Base-by-base conservation (phyloP, 2,329 filamentous ascomycete species). In the Fusarium tanahbumbuense region DNA sequence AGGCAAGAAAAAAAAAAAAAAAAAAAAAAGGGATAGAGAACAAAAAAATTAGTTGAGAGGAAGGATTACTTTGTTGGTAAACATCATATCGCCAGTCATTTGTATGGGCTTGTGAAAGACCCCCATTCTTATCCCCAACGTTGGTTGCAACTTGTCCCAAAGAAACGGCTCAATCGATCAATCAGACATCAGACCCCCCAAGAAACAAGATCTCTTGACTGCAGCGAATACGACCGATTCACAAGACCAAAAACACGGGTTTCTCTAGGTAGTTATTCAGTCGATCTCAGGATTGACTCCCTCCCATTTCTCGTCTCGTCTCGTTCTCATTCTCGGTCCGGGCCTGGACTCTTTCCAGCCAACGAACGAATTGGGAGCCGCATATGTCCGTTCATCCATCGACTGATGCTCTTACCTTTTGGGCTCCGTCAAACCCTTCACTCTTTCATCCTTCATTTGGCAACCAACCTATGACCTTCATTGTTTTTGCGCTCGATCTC, bases 321-420 rank as follows among this genome's bases (percentile, higher is more conserved):
- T 32, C 30, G 13, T 32, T 32, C 30, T 37, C 34, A 37, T 58
- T 62, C 68, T 73, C 73, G 67, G 64, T 72, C 68, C 62, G 61
- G 65, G 65, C 60, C 61, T 71, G 65, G 68, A 56, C 64, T 70
- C 64, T 70, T 47, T 69, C 20, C 56, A 63, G 60, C 40, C 50
- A 70, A 72, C 68, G 57, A 70, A 70, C 72, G 73, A 75, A 75
- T 75, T 75, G 71, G 73, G 73, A 75, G 73, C 73, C 73, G 73
- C 73, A 72, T 64, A 58, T 60, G 67, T 71, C 69, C 68, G 67
- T 68, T 73, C 67, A 55, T 70, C 67, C 71, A 70, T 75, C 73
- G 73, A 72, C 73, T 75, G 73, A 75, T 75, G 60, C 32, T 34
- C 28, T 34, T 70, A 60, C 58, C 55, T 56, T 67, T 54, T 20